Conservation (phyloP, 2,329 filamentous ascomycete genomes). For the Calonectria hawksworthii region DNA sequence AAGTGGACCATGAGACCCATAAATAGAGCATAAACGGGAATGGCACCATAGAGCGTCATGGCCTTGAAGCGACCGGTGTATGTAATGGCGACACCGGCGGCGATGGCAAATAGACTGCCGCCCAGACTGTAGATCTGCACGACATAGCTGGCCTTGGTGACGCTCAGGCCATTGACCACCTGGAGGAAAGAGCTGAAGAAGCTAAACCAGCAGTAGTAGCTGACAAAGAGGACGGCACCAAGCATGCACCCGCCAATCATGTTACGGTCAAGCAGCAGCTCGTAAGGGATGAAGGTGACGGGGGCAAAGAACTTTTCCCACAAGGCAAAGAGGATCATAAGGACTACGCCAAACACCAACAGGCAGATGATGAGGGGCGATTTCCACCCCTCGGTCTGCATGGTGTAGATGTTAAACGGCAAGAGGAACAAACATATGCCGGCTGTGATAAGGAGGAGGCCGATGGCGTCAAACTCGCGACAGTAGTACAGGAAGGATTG, state of each 20-base stretch:
- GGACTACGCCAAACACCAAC: slow-evolving; percentile 64
- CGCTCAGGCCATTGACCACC: slow-evolving; percentile 50
- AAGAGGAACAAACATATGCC: slow-evolving; percentile 68
- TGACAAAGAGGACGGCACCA: slow-evolving; percentile 44
- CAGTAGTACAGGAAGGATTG: slow-evolving; percentile 56
- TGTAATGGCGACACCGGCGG: slow-evolving; percentile 55
- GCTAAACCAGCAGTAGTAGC: slow-evolving; percentile 52
- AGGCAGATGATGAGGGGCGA: slow-evolving; percentile 62
- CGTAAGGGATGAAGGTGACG: slow-evolving; percentile 61
- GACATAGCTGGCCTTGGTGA: slow-evolving; percentile 49
- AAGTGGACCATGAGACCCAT: slow-evolving; percentile 53
- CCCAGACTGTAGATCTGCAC: slow-evolving; percentile 54
- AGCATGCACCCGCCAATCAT: slow-evolving; percentile 44
- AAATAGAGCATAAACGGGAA: slow-evolving; percentile 50
- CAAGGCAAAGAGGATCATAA: slow-evolving; percentile 60
- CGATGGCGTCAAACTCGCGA: slow-evolving; percentile 53
- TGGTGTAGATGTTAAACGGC: slow-evolving; percentile 67
- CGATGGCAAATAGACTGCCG: slow-evolving; percentile 52
- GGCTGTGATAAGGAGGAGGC: slow-evolving; percentile 63
- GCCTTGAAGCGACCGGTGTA: slow-evolving; percentile 51
- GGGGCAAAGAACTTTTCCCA: slow-evolving; percentile 64
- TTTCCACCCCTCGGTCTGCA: slow-evolving; percentile 53
- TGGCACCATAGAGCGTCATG: slow-evolving; percentile 43
- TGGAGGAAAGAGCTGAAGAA: slow-evolving; percentile 60
- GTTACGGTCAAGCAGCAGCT: slow-evolving; percentile 50